These are phyloP conservation scores for Gossypium australe DNA, from an alignment of 345 rosid species.

Conservation along the genomic window DNA sequence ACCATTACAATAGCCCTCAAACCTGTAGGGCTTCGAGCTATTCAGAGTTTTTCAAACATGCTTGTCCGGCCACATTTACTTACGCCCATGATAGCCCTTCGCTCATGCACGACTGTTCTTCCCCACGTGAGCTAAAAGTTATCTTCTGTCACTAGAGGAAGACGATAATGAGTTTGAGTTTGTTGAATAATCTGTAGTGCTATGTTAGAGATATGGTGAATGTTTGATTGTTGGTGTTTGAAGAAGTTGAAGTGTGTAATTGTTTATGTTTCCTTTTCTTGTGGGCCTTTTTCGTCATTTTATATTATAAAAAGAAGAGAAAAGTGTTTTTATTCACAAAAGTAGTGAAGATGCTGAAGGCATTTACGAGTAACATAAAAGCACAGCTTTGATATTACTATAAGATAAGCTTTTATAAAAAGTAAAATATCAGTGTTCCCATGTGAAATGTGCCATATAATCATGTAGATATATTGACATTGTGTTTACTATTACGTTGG, in stretches of 20 bases:
- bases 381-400: too few species aligned
- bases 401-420: too few species aligned
- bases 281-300: neutral
- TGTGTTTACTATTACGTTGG: neutral
- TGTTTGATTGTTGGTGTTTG: neutral
- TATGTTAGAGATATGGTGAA: neutral
- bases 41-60: slow-evolving; percentile 71
- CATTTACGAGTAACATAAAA: too few species aligned
- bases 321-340: neutral
- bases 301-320: neutral
- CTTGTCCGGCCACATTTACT: slow-evolving; percentile 87
- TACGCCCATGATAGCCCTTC: slow-evolving; percentile 51
- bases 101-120: slow-evolving; percentile 76
- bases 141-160: slow-evolving; percentile 72
- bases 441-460: neutral
- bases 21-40: slow-evolving; percentile 65
- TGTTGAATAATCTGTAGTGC: neutral
- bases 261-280: neutral
- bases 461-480: too few species aligned
- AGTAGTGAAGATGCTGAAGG: neutral
- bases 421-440: neutral
- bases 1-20: slow-evolving; percentile 65
- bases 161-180: neutral
- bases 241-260: neutral
- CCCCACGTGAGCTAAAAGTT: slow-evolving; percentile 88